Evolutionary conservation across 805 yeast species (phyloP), one percentile per base, ranked within the genome.

Genomic region (Wilhelminamyces savonicus): DNA sequence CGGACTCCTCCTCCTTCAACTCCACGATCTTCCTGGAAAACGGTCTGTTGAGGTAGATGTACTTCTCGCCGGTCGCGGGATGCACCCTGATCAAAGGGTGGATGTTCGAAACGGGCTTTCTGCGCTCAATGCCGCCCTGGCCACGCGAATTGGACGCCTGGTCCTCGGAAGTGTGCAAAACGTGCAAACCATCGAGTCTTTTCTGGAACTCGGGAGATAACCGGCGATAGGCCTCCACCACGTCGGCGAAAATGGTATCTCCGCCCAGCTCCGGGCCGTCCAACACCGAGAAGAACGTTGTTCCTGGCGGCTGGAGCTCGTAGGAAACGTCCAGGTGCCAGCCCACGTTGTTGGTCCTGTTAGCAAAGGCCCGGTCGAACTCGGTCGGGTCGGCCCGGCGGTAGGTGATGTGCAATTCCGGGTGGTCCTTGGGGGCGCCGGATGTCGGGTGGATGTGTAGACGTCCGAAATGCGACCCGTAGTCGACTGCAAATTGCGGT

Each of bases 401-500:
- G 46, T 55, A 57, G 5, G 61, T 54, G 19, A 57, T 50, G 43
- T 57, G 63, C 30, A 58, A 46, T 30, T 57, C 56, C 7, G 63
- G 64, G 29, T 26, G 38, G n/a, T 45, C 52, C 8, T 56, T 61
- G 19, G 82, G 86, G 11, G 82, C 77, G 14, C 87, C 86, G 8
- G 82, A 74, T 9, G 83, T 76, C 27, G 85, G 84, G 48, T 82
- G 88, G 36, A 78, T 67, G 52, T 82, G 87, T 35, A 76, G 65
- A 21, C 77, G 76, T 19, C 90, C 88, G 49, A 76, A 82, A 49
- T 80, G 72, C 26, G 54, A 56, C 27, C 82, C 84, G 55, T 64
- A 77, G 23, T 78, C 62, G 16, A 61, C 70, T 16, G 54, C 69
- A 40, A 64, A 68, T 16, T 57, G 60, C 3, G 76, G 72, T 4